Conservation (phyloP, 768 basidiomycete species). For the Leccinum rimulosum region DNA sequence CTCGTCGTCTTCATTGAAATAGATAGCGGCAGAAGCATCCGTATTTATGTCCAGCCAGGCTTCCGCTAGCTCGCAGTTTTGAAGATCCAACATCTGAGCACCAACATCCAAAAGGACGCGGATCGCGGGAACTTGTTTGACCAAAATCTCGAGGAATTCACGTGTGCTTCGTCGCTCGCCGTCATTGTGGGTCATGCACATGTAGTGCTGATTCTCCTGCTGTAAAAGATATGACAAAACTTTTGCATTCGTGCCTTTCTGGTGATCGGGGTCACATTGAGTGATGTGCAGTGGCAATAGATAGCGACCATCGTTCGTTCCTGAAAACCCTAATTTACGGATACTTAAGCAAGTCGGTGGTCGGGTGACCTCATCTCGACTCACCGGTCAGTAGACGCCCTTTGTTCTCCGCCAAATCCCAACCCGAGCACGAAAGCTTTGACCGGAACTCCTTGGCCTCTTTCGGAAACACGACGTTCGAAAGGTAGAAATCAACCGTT, state of each 20-base stretch:
- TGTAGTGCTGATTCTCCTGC: conserved; percentile 17
- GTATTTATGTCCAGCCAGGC: conserved; percentile 36
- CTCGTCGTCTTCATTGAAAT: conserved; percentile 29
- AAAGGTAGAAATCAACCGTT: conserved; percentile 30
- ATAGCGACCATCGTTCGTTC: conserved; percentile 39
- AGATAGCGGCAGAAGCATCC: conserved; percentile 21
- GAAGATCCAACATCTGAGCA: conserved; percentile 50
- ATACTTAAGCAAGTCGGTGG: neutral
- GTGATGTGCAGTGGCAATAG: conserved; percentile 32
- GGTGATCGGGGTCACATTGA: conserved; percentile 24
- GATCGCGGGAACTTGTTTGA: conserved; percentile 33
- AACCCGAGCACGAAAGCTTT: conserved; percentile 29
- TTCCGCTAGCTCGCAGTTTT: conserved; percentile 38
- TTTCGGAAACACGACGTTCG: conserved; percentile 34
- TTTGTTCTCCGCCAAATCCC: conserved; percentile 35
- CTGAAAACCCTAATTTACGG: conserved; percentile 33
- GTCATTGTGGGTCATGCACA: neutral
- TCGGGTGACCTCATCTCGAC: neutral
- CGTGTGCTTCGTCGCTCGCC: neutral
- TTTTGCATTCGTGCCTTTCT: conserved; percentile 42
- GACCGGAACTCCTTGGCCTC: conserved; percentile 29
- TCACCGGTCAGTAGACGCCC: neutral
- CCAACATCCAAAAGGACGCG: conserved; percentile 52
- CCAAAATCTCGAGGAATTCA: conserved; percentile 27
- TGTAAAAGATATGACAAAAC: conserved; percentile 28